phyloP scores from a whole-genome alignment of 2,329 filamentous ascomycete genomes.

The Chalaropsis thielavioides region DNA sequence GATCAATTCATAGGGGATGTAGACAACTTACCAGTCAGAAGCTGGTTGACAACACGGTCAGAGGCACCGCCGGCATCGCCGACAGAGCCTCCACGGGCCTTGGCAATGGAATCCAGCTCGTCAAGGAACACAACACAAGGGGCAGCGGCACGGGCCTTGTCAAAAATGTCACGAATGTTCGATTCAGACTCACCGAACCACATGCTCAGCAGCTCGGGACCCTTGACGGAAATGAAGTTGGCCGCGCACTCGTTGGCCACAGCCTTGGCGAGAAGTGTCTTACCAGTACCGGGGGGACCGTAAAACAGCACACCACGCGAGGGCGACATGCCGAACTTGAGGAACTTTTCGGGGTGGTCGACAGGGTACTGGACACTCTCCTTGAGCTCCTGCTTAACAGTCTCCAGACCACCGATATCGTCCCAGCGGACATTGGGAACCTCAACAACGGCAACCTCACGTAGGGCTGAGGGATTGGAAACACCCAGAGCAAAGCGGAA shows the following conservation, averaged over 20 bases:
- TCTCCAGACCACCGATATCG: slow-evolving; percentile 95
- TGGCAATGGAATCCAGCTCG: slow-evolving; percentile 96
- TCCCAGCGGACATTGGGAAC: slow-evolving; percentile 99
- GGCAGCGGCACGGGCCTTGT: slow-evolving; percentile 95
- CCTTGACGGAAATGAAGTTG: slow-evolving; percentile 99
- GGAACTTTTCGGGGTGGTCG: slow-evolving; percentile 98
- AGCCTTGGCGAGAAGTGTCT: slow-evolving; percentile 97
- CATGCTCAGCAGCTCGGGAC: slow-evolving; percentile 95
- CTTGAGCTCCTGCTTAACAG: slow-evolving; percentile 98
- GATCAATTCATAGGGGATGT: not conserved
- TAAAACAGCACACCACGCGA: slow-evolving; percentile 98
- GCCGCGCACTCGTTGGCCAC: slow-evolving; percentile 98
- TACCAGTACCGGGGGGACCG: slow-evolving; percentile 98
- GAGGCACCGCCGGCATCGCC: slow-evolving; percentile 96
- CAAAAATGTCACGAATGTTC: slow-evolving; percentile 99
- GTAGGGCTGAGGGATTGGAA: slow-evolving; percentile 95
- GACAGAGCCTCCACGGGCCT: slow-evolving; percentile 91
- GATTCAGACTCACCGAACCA: slow-evolving; percentile 99
- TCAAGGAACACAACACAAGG: slow-evolving; percentile 98
- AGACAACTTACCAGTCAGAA: slow-evolving; percentile 66
- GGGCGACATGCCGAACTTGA: slow-evolving; percentile 97
- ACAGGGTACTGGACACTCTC: slow-evolving; percentile 98
- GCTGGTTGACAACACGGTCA: slow-evolving; percentile 99
- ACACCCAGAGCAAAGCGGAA: slow-evolving; percentile 97
- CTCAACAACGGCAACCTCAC: slow-evolving; percentile 97